These are phyloP conservation scores for Trichoderma reesei DNA, from an alignment of 495 filamentous ascomycete species.

Conservation along the genomic window DNA sequence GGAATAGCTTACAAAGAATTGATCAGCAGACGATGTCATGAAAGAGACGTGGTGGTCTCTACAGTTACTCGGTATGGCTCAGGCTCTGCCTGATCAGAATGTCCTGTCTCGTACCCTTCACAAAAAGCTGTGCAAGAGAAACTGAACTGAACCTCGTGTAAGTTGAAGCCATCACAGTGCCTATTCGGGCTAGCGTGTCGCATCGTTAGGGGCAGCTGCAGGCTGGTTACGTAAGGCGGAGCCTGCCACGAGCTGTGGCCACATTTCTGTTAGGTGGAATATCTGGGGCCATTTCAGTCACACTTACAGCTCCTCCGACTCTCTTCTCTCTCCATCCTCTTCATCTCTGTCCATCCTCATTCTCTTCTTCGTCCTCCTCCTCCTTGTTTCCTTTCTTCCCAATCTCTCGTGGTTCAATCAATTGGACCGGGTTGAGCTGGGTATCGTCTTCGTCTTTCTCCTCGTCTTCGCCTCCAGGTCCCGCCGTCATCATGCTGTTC, in stretches of 20 bases:
- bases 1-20: no score
- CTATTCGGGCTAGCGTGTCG: no score
- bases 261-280: background rate
- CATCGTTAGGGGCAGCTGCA: background rate
- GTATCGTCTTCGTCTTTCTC: background rate
- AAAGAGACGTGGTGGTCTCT: no score
- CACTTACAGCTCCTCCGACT: background rate
- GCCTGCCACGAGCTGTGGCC: background rate
- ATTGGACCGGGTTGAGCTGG: background rate
- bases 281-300: background rate
- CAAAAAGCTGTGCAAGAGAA: no score
- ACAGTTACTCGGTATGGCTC: no score
- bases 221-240: background rate
- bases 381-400: background rate
- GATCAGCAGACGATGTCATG: no score
- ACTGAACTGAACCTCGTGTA: no score
- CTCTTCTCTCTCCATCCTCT: background rate
- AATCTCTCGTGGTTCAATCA: background rate
- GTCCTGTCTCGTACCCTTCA: no score
- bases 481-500: slow-evolving; percentile 8
- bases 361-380: background rate
- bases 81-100: no score
- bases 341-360: background rate
- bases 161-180: no score
- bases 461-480: no score